Conservation (phyloP, 1,284 basidiomycete genomes). For the Irpex sp. region DNA sequence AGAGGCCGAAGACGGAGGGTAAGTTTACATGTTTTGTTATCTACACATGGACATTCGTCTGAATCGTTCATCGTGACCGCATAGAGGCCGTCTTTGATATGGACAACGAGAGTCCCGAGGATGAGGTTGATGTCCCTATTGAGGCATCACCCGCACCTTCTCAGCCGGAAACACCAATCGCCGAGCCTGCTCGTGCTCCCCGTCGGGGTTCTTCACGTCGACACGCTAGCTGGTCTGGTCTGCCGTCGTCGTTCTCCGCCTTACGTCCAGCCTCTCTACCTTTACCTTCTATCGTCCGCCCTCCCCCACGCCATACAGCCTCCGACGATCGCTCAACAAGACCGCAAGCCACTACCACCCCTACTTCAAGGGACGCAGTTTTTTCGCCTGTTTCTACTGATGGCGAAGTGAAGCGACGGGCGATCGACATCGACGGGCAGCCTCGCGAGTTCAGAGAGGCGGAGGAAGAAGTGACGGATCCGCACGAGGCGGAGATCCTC, state of each 20-base stretch:
- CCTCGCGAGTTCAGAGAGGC: not conserved
- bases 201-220: slow-evolving; percentile 17
- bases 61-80: slow-evolving; percentile 4
- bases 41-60: slow-evolving; percentile 1
- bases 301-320: slow-evolving; percentile 7
- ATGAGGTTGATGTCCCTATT: slow-evolving; percentile 11
- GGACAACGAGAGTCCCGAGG: slow-evolving; percentile 35
- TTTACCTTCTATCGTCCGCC: slow-evolving; percentile 3
- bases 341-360: slow-evolving; percentile 9
- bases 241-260: slow-evolving; percentile 55
- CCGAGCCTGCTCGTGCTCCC: slow-evolving; percentile 11
- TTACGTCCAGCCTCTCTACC: slow-evolving; percentile 64
- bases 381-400: slow-evolving; percentile 5
- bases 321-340: slow-evolving; percentile 18
- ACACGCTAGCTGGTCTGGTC: slow-evolving; percentile 30
- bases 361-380: slow-evolving; percentile 15
- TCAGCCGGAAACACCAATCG: slow-evolving; percentile 16
- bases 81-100: slow-evolving; percentile 68
- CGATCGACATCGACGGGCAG: slow-evolving; percentile 2
- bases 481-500: slow-evolving; percentile 52
- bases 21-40: slow-evolving; percentile 7
- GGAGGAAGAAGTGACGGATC: slow-evolving; percentile 27
- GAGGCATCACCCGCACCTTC: slow-evolving; percentile 11
- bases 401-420: slow-evolving; percentile 10
- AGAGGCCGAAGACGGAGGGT: slow-evolving; percentile 33